Percentiles rank a stretch among this genome's conserved stretches.
Evolutionary conservation across 805 yeast genomes (phyloP).

Genomic region (Nakazawaea anatomiae): DNA sequence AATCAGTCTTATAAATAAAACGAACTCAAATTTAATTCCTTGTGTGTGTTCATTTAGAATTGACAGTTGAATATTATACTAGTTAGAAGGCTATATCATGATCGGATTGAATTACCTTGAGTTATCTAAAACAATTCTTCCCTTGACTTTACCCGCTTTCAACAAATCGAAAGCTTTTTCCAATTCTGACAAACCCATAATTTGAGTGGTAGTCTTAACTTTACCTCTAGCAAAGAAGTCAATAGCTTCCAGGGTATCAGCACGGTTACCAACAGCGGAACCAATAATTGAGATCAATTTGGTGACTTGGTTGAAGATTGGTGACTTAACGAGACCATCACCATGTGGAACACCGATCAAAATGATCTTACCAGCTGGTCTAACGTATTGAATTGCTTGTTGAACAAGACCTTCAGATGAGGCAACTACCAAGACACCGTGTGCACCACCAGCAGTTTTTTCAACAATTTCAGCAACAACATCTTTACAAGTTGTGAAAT

Average conservation of each 20-base stretch:
- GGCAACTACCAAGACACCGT: slow-evolving; percentile 63
- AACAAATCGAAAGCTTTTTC: slow-evolving; percentile 42
- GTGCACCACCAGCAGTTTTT: slow-evolving; percentile 49
- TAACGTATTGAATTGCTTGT: slow-evolving; percentile 53
- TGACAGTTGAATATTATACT: too few species aligned
- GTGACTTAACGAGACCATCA: slow-evolving; percentile 63
- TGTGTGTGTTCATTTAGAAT: too few species aligned
- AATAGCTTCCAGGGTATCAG: slow-evolving; percentile 73
- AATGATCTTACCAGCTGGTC: slow-evolving; percentile 56
- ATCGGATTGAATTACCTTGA: slow-evolving; percentile 22
- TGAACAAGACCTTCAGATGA: slow-evolving; percentile 45
- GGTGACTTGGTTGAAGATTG: slow-evolving; percentile 69
- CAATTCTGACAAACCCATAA: slow-evolving; percentile 48
- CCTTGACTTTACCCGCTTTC: slow-evolving; percentile 59
- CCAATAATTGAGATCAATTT: slow-evolving; percentile 69
- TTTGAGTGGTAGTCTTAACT: slow-evolving; percentile 54
- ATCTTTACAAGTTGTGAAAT: slow-evolving; percentile 40
- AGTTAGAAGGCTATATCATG: too few species aligned
- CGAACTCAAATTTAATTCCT: too few species aligned
- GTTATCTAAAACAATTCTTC: slow-evolving; percentile 61
- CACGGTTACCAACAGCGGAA: slow-evolving; percentile 85
- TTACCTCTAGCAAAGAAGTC: slow-evolving; percentile 66
- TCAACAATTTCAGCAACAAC: slow-evolving; percentile 32
- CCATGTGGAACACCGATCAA: slow-evolving; percentile 67
- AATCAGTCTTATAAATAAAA: too few species aligned